These are phyloP conservation scores for Puccinia hordei DNA, from an alignment of 1,284 basidiomycete species.

Conservation along the genomic window DNA sequence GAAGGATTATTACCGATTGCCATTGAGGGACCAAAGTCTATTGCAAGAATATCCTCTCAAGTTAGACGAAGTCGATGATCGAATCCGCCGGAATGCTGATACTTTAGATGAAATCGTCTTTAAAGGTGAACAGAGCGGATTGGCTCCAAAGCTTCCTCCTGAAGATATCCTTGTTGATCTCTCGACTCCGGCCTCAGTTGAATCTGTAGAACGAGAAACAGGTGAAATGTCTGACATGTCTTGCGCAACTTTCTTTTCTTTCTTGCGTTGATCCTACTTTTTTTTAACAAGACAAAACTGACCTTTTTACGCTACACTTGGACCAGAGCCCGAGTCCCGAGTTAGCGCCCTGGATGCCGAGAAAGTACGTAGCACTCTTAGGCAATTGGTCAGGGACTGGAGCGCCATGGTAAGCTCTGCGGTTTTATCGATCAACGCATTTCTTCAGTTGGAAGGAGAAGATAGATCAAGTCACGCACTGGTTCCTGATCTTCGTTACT, in stretches of 20 bases:
- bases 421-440: background rate
- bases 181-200: background rate
- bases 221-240: conserved; percentile 2
- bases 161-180: background rate
- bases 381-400: conserved; percentile 90
- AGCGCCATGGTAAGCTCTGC: conserved; percentile 68
- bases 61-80: conserved; percentile 44
- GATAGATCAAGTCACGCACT: background rate
- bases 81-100: conserved; percentile 41
- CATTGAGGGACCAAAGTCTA: conserved; percentile 23
- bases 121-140: conserved; percentile 20
- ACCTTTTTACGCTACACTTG: background rate
- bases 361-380: conserved; percentile 70
- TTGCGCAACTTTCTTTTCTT: background rate
- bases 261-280: background rate
- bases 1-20: conserved; percentile 41
- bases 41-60: conserved; percentile 27
- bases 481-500: conserved; percentile 11
- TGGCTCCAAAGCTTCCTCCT: conserved; percentile 8
- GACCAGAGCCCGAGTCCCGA: conserved; percentile 4
- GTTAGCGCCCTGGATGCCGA: conserved; percentile 23
- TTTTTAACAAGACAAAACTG: background rate
- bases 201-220: background rate
- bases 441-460: background rate
- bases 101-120: conserved; percentile 34